Conservation (phyloP, 1,139 yeast genomes). For the Zygoascus meyerae region DNA sequence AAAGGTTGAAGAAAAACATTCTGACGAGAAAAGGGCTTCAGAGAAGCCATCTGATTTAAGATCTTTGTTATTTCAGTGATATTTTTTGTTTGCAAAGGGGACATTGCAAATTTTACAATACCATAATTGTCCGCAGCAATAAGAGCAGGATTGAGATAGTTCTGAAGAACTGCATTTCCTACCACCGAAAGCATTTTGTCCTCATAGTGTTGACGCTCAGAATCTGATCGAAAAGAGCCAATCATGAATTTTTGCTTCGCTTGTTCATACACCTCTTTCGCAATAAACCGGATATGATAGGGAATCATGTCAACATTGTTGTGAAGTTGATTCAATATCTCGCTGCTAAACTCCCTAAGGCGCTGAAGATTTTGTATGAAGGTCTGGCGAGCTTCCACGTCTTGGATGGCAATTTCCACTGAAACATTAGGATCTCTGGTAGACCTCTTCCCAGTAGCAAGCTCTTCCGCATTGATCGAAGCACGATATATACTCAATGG, state of each 20-base stretch:
- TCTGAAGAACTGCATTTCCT: conserved; percentile 60
- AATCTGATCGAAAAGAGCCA: not conserved
- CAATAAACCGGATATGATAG: conserved; percentile 50
- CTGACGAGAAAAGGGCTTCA: conserved; percentile 56
- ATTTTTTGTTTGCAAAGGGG: conserved; percentile 44
- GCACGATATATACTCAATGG: conserved; percentile 55
- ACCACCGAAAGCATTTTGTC: conserved; percentile 56
- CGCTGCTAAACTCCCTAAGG: conserved; percentile 65
- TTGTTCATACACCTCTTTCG: conserved; percentile 37
- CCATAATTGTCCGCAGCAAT: conserved; percentile 67
- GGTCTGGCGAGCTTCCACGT: conserved; percentile 57
- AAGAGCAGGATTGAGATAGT: conserved; percentile 61
- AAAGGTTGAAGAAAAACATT: conserved; percentile 74
- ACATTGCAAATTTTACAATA: conserved; percentile 34
- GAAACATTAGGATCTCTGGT: conserved; percentile 43
- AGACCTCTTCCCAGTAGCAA: conserved; percentile 37
- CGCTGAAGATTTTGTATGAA: conserved; percentile 71
- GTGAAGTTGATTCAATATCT: conserved; percentile 46
- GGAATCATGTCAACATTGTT: conserved; percentile 50
- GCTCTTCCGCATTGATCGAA: conserved; percentile 45
- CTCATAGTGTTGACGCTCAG: conserved; percentile 16
- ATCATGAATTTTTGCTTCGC: conserved; percentile 38
- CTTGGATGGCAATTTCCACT: conserved; percentile 72
- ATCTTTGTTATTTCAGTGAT: conserved; percentile 55
- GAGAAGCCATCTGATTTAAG: conserved; percentile 57